These are phyloP conservation scores for Gonapodya sp. DNA, from an alignment of 192 early-diverging fungal species.

Conservation along the genomic window DNA sequence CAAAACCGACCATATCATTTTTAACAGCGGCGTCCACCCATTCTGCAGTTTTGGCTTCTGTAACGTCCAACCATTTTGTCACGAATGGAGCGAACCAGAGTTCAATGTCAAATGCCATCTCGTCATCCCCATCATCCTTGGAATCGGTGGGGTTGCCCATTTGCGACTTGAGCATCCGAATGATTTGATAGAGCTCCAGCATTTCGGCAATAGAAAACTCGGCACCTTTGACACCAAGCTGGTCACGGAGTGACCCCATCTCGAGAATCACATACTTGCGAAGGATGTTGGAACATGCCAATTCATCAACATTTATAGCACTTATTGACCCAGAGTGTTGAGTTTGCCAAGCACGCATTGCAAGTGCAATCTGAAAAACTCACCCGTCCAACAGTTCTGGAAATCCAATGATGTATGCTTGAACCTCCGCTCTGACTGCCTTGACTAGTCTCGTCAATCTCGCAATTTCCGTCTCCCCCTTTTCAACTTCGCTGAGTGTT, in stretches of 20 bases:
- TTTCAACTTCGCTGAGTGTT: not conserved
- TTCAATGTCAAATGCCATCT: not conserved
- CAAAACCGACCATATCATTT: not conserved
- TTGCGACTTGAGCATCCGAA: constrained; percentile 7
- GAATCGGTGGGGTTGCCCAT: not conserved
- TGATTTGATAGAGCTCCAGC: constrained; percentile 8
- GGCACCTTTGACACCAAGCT: not conserved
- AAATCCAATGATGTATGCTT: not conserved
- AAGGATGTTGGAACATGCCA: not conserved
- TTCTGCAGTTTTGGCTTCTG: not conserved
- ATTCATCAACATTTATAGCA: not conserved
- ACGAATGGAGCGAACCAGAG: constrained; percentile 7
- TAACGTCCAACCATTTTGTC: not conserved
- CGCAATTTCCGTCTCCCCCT: not conserved
- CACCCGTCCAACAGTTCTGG: not conserved
- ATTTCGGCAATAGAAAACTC: constrained; percentile 4
- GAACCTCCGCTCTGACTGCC: not conserved
- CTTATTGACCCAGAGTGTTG: not conserved
- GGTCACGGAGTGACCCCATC: not conserved
- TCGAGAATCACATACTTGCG: not conserved
- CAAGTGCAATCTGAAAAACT: not conserved
- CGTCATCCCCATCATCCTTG: not conserved
- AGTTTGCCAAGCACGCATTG: not conserved
- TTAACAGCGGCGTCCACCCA: not conserved
- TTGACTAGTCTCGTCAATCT: not conserved